phyloP scores from a whole-genome alignment of 768 basidiomycete species.

The Obba rivulosa region DNA sequence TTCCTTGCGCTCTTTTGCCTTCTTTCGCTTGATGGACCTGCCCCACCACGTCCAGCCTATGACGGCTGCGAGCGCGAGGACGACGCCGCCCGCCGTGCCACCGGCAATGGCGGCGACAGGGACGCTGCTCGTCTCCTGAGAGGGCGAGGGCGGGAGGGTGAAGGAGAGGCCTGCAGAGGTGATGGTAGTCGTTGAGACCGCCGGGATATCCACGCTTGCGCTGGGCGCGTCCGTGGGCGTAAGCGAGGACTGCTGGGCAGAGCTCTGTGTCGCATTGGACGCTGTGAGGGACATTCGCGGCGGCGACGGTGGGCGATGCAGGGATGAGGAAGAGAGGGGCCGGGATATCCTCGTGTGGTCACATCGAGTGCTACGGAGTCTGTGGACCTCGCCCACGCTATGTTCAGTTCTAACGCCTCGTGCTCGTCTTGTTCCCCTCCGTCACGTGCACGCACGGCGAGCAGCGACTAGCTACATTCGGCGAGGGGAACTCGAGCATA shows the following conservation, averaged over 20 bases:
- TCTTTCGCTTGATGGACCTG: conserved; percentile 32
- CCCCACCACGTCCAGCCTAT: conserved; percentile 46
- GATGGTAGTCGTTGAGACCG: conserved; percentile 25
- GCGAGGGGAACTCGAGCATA: no score
- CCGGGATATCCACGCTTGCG: neutral
- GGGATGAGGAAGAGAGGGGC: conserved; percentile 1
- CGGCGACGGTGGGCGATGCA: neutral
- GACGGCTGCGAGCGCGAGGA: conserved; percentile 38
- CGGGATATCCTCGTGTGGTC: conserved; percentile 1
- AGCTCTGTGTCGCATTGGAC: conserved; percentile 7
- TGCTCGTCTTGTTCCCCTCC: no score
- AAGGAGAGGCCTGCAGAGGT: conserved; percentile 12
- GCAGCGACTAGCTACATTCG: neutral
- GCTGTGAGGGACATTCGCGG: conserved; percentile 7
- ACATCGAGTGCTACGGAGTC: no score
- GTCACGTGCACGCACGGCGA: neutral
- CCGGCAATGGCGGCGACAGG: conserved; percentile 49
- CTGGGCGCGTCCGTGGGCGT: neutral
- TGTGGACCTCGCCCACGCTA: no score
- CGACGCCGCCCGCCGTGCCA: conserved; percentile 41
- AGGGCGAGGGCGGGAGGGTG: conserved; percentile 3
- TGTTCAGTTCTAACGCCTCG: no score
- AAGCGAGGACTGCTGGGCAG: neutral
- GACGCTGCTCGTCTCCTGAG: conserved; percentile 14
- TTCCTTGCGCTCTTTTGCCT: conserved; percentile 26